These are phyloP conservation scores for Madurella mycetomatis DNA, from an alignment of 2,329 filamentous ascomycete species.

Conservation along the genomic window DNA sequence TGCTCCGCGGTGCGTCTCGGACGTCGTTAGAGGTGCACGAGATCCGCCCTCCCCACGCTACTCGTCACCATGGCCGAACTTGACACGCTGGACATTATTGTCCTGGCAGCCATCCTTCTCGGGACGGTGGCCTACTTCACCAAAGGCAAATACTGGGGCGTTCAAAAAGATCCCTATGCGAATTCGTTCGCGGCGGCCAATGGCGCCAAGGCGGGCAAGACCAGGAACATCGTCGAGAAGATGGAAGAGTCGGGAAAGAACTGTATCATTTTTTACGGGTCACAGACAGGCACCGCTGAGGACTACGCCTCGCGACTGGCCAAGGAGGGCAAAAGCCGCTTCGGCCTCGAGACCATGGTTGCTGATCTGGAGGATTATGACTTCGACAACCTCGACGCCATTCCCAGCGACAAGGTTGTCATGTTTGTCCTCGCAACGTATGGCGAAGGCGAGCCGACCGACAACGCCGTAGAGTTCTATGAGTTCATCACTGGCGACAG, in stretches of 20 bases:
- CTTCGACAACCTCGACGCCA: constrained; percentile 84
- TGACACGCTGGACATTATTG: constrained; percentile 90
- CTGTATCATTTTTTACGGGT: constrained; percentile 97
- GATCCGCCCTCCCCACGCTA: background rate
- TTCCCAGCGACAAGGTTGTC: constrained; percentile 84
- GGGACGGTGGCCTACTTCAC: constrained; percentile 95
- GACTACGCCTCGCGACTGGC: constrained; percentile 94
- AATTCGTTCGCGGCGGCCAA: constrained; percentile 65
- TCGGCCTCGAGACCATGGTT: constrained; percentile 96
- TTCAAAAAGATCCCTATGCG: constrained; percentile 85
- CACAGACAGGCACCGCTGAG: constrained; percentile 96
- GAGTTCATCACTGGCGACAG: constrained; percentile 88
- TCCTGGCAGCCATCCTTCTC: constrained; percentile 78
- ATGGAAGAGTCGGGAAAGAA: constrained; percentile 96
- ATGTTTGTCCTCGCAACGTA: constrained; percentile 98
- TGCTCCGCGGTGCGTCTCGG: background rate
- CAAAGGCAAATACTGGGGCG: constrained; percentile 90
- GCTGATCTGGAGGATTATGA: constrained; percentile 98
- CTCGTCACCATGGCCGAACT: constrained; percentile 74
- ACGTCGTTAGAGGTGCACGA: background rate
- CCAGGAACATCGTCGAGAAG: constrained; percentile 89
- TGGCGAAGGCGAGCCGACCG: constrained; percentile 95
- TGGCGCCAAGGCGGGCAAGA: constrained; percentile 73
- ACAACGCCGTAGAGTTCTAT: constrained; percentile 98
- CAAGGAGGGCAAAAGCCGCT: constrained; percentile 95